Conservation (phyloP, 192 early-diverging fungal genomes). For the Rhizoclosmatium sp. region DNA sequence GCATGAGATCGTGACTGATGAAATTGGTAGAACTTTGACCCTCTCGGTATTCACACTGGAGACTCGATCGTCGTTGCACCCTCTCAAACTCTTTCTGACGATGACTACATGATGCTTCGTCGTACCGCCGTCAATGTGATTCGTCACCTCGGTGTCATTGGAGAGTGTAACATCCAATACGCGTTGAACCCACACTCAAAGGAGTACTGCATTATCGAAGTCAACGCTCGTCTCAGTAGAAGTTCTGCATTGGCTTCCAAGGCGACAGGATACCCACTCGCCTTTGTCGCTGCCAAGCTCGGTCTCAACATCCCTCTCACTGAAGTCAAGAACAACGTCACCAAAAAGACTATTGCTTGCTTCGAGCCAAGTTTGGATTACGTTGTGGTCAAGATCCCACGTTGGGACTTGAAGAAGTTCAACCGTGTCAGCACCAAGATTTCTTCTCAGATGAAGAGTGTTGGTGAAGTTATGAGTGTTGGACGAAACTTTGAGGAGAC, state of each 20-base stretch:
- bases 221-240: slow-evolving; percentile 95
- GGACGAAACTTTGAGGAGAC: slow-evolving; percentile 98
- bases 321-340: slow-evolving; percentile 94
- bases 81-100: slow-evolving; percentile 95
- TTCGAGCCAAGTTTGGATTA: slow-evolving; percentile 98
- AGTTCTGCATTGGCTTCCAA: slow-evolving; percentile 95
- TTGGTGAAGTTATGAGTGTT: slow-evolving; percentile 98
- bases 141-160: slow-evolving; percentile 96
- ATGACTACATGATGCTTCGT: slow-evolving; percentile 99
- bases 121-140: slow-evolving; percentile 96
- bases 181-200: slow-evolving; percentile 92
- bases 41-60: slow-evolving; percentile 98
- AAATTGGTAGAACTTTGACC: slow-evolving; percentile 87
- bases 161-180: slow-evolving; percentile 99
- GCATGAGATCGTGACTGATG: background rate
- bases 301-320: slow-evolving; percentile 92
- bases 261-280: slow-evolving; percentile 97
- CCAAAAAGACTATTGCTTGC: slow-evolving; percentile 94
- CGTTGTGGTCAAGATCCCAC: slow-evolving; percentile 65
- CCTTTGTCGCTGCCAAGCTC: slow-evolving; percentile 97
- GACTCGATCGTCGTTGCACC: slow-evolving; percentile 99
- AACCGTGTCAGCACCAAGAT: slow-evolving; percentile 89
- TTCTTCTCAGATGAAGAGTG: slow-evolving; percentile 94
- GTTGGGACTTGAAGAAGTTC: slow-evolving; percentile 95
- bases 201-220: slow-evolving; percentile 99